Evolutionary conservation across 371 early-diverging fungal genomes (phyloP), one percentile per base, ranked within the genome.

Genomic region (Mortierella sp.): DNA sequence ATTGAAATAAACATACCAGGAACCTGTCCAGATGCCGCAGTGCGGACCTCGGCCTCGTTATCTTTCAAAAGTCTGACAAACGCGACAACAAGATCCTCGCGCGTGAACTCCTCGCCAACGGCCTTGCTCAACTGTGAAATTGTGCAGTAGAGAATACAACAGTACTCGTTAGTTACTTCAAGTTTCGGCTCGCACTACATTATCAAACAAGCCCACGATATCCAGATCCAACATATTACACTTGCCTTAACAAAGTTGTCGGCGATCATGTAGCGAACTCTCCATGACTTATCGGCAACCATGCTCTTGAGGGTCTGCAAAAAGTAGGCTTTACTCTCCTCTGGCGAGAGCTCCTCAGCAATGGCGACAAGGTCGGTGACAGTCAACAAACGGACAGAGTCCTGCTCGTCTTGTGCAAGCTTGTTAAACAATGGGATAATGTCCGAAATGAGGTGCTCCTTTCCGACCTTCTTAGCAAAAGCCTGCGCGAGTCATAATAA

Each of bases 191-290:
- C n/a, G 28, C 19, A 1, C 13, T 70, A 26, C 42, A 26, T 42
- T 2, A 70, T 21, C 10, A 38, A 38, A 31, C 9, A 14, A 11
- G 65, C 19, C 42, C 65, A 21, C 31, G 3, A 21, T 38, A 21
- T 65, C 65, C 65, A 34, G 21, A 38, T 31, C 21, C 7, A 21
- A 21, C 19, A 34, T 2, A 34, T 28, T 38, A 38, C 9, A 65
- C 65, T 83, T 91, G 97, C 96, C 92, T 95, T 92, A 60, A 96
- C 97, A 91, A 97, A 97, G 91, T 98, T 97, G 74, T 98, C 97
- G 6, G 99, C 99, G 89, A 98, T 95, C 97, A 98, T 98, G 88
- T 98, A 99, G 70, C 99, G 92, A 52, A 99, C 99, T 82, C 99
- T 94, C 99, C 99, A 99, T 70, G 97, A 97, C 88, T 97, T 98